Evolutionary conservation across 108 stramenopile species (phyloP), one percentile per base, ranked within the genome.

Genomic region (Skeletonema costatum): DNA sequence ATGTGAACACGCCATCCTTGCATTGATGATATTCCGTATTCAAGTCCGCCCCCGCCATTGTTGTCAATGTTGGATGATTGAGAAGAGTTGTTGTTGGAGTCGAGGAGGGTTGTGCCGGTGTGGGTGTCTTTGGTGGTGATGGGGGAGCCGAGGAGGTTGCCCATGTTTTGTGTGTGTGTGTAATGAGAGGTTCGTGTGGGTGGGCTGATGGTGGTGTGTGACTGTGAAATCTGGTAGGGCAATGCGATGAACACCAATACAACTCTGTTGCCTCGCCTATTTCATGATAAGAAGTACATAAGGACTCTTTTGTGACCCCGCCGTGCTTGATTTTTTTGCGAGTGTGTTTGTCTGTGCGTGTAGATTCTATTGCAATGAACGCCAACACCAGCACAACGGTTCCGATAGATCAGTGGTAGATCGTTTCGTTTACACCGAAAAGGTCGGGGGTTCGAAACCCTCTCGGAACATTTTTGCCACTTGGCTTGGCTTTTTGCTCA

Each of bases 1-100:
- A 97, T 97, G 65, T 94, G 88, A 19, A 93, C 76, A 13, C 96
- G 76, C 91, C 93, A 97, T 60, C 96, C 96, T 73, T 94, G 96
- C 96, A 97, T 94, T 61, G 85, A 82, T n/a, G 86, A 87, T 25
- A 93, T 86, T 5, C 90, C 96, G 64, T 63, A 94, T 21, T 64
- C 48, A 8, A 92, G 66, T 51, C 66, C 77, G 50, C 67, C 65
- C n/a, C 32, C 77, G 25, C 25, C 25, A 25, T 25, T 25, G 25
- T 41, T 41, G 32, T 75, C 78, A 44, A 11, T 25, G 21, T 60
- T 51, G 17, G 66, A 74, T 17, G 41, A 9, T 30, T 60, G 50
- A 51, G 14, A 14, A 8, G 58, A 58, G 13, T 21, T 1, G 48
- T 32, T 14, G 36, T 25, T 19, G 39, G 30, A 44, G n/a, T 59